phyloP scores from a whole-genome alignment of 192 early-diverging fungal genomes.

The Rhizoclosmatium sp. region DNA sequence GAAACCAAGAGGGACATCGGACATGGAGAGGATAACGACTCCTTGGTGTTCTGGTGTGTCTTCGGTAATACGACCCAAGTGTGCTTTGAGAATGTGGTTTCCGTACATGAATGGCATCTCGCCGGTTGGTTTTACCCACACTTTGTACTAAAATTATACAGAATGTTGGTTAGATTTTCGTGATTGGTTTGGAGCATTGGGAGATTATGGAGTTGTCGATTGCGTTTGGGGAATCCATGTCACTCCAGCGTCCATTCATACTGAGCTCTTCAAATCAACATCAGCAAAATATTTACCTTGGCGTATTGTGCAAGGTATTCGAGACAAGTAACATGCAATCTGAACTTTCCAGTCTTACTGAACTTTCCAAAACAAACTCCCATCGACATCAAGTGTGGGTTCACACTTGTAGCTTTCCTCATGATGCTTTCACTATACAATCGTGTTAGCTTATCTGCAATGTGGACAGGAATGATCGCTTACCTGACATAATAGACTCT shows the following conservation, averaged over 20 bases:
- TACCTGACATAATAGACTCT: constrained; percentile 97
- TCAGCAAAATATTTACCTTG: constrained; percentile 59
- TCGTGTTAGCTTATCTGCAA: background rate
- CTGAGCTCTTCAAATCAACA: background rate
- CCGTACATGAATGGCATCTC: constrained; percentile 99
- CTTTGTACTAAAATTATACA: constrained; percentile 77
- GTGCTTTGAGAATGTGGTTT: constrained; percentile 97
- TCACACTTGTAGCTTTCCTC: constrained; percentile 83
- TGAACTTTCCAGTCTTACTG: constrained; percentile 97
- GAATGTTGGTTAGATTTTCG: background rate
- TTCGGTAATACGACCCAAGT: constrained; percentile 95
- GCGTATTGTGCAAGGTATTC: constrained; percentile 95
- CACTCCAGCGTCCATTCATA: background rate
- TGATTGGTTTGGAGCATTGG: background rate
- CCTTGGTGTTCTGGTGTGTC: constrained; percentile 99
- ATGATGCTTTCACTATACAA: constrained; percentile 83
- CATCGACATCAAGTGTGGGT: constrained; percentile 86
- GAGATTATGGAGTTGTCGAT: background rate
- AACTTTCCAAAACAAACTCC: constrained; percentile 99
- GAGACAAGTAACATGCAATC: constrained; percentile 91
- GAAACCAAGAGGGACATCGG: constrained; percentile 94
- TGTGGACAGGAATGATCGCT: background rate
- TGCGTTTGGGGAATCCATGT: background rate
- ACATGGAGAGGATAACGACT: constrained; percentile 93
- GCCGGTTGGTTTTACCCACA: constrained; percentile 99